phyloP scores from a whole-genome alignment of 2,329 filamentous ascomycete species.

The Plenodomus biglobosus region DNA sequence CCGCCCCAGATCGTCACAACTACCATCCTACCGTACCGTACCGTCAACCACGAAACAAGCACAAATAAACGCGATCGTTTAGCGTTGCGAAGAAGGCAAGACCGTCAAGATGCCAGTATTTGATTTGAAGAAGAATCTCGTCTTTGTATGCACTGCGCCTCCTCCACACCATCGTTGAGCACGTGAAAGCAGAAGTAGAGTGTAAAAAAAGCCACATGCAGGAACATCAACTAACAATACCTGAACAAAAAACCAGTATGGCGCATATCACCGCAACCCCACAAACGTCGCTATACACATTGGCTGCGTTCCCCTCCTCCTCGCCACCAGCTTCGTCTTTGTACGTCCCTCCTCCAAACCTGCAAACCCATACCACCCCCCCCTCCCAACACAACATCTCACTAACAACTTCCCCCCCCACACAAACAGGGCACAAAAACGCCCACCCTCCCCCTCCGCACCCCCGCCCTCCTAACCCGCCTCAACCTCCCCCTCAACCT shows the following conservation, averaged over 20 bases:
- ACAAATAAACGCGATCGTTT: no score
- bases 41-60: neutral
- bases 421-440: constrained; percentile 58
- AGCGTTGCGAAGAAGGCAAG: no score
- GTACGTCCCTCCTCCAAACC: constrained; percentile 55
- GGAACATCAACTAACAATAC: neutral
- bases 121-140: constrained; percentile 39
- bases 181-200: neutral
- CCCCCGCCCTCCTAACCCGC: constrained; percentile 34
- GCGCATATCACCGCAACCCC: constrained; percentile 77
- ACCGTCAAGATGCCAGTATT: constrained; percentile 28
- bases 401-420: neutral
- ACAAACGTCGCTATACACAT: constrained; percentile 79
- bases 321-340: constrained; percentile 70
- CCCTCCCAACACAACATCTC: neutral
- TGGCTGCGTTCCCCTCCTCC: constrained; percentile 72
- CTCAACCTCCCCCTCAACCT: constrained; percentile 44
- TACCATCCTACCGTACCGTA: neutral
- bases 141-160: constrained; percentile 24
- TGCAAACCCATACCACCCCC: neutral
- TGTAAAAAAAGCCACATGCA: no score
- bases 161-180: neutral
- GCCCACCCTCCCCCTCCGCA: constrained; percentile 46
- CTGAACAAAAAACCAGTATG: constrained; percentile 71
- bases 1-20: neutral